Percentiles rank a stretch among this genome's conserved stretches.
phyloP scores from a whole-genome alignment of 495 filamentous ascomycete genomes.

The Penicillium herquei region DNA sequence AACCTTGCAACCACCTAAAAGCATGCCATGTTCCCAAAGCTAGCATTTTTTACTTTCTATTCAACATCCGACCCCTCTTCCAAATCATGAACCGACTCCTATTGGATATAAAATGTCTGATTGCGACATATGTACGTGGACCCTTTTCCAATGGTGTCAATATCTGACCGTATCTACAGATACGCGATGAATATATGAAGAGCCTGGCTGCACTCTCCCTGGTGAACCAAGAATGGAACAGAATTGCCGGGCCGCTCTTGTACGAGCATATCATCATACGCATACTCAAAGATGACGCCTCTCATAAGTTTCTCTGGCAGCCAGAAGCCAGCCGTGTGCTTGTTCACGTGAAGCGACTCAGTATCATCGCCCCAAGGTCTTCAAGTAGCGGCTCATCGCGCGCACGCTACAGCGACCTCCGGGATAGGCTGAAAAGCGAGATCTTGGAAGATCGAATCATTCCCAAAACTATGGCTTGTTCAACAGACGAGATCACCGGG shows the following conservation, averaged over 20 bases:
- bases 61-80: not conserved
- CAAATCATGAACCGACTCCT: not conserved
- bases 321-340: not conserved
- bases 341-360: not conserved
- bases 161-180: not conserved
- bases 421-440: not conserved
- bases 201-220: not conserved
- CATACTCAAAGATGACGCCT: not conserved
- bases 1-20: too few relatives aligned
- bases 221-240: not conserved
- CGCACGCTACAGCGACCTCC: not conserved
- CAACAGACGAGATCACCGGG: not conserved
- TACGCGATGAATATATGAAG: not conserved
- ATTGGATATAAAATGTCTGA: not conserved
- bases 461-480: not conserved
- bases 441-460: not conserved
- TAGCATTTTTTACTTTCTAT: not conserved
- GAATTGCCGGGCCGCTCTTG: not conserved
- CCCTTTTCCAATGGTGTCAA: not conserved
- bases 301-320: not conserved
- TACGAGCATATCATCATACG: not conserved
- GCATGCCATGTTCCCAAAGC: not conserved
- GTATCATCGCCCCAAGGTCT: not conserved
- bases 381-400: not conserved
- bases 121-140: not conserved